Conservation (phyloP, 2,329 filamentous ascomycete genomes). For the Penicillium sp. region DNA sequence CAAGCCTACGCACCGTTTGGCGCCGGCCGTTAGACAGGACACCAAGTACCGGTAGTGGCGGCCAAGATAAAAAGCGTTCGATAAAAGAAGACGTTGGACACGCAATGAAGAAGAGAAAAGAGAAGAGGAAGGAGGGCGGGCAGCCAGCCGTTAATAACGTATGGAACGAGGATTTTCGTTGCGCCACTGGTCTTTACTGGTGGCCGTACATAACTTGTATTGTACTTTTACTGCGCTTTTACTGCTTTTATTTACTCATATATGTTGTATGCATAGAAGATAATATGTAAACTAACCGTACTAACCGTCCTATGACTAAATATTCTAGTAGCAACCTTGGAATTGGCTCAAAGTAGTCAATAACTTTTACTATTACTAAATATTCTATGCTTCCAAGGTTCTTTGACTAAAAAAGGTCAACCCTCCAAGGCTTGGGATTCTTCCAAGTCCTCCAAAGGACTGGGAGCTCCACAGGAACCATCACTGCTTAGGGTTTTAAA, state of each 20-base stretch:
- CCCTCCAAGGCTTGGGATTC: neutral
- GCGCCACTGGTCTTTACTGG: constrained; percentile 13
- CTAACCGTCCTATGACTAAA: neutral
- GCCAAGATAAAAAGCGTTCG: constrained; percentile 34
- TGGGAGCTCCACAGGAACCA: neutral
- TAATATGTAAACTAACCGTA: neutral
- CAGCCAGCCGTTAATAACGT: constrained; percentile 14
- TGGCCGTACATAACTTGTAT: constrained; percentile 12
- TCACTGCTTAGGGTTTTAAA: neutral
- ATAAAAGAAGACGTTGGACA: constrained; percentile 27
- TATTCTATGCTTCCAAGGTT: neutral
- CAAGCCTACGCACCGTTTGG: constrained; percentile 41
- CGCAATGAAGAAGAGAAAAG: constrained; percentile 15
- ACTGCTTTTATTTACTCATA: neutral
- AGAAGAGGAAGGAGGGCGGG: constrained; percentile 15
- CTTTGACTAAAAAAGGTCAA: neutral
- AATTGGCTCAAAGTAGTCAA: neutral
- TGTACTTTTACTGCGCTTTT: neutral
- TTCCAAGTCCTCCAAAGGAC: neutral
- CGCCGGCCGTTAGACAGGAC: constrained; percentile 41
- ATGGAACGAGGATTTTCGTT: constrained; percentile 19
- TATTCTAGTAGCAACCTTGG: too few species aligned
- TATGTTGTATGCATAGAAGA: neutral
- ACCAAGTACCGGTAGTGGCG: constrained; percentile 40
- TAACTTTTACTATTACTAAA: neutral